Conservation (phyloP, 768 basidiomycete genomes). For the Saitozyma sp. region DNA sequence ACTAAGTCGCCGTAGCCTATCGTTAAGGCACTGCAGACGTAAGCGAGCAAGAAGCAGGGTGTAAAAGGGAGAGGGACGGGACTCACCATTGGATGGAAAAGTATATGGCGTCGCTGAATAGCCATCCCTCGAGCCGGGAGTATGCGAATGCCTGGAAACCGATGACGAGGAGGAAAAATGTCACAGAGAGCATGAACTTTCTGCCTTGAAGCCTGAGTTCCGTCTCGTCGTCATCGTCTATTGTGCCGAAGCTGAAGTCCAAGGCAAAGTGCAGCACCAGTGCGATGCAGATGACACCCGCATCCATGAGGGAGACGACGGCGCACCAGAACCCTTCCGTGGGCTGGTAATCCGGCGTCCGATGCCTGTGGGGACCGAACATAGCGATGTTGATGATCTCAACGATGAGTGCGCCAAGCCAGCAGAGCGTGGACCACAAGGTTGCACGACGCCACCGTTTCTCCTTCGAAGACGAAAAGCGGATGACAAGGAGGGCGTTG, state of each 20-base stretch:
- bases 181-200: constrained; percentile 44
- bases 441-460: constrained; percentile 36
- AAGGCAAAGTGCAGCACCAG: constrained; percentile 36
- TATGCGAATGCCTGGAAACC: constrained; percentile 49
- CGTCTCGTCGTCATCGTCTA: neutral
- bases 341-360: constrained; percentile 27
- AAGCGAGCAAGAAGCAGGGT: too few species aligned
- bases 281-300: constrained; percentile 37
- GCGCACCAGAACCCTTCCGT: constrained; percentile 44
- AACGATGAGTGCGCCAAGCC: constrained; percentile 50
- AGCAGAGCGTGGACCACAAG: constrained; percentile 39
- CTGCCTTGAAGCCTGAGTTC: constrained; percentile 27
- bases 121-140: constrained; percentile 49
- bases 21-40: constrained; percentile 18
- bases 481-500: constrained; percentile 49
- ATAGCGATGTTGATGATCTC: constrained; percentile 44
- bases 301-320: constrained; percentile 30
- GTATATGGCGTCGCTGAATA: constrained; percentile 36
- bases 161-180: constrained; percentile 37
- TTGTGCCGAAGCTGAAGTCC: constrained; percentile 13
- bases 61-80: constrained; percentile 5
- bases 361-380: constrained; percentile 34
- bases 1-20: constrained; percentile 39
- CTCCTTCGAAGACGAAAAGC: constrained; percentile 42
- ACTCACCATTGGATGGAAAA: constrained; percentile 4